Base-by-base conservation (phyloP, 352 stramenopile genomes). In the Phytophthora cajani region DNA sequence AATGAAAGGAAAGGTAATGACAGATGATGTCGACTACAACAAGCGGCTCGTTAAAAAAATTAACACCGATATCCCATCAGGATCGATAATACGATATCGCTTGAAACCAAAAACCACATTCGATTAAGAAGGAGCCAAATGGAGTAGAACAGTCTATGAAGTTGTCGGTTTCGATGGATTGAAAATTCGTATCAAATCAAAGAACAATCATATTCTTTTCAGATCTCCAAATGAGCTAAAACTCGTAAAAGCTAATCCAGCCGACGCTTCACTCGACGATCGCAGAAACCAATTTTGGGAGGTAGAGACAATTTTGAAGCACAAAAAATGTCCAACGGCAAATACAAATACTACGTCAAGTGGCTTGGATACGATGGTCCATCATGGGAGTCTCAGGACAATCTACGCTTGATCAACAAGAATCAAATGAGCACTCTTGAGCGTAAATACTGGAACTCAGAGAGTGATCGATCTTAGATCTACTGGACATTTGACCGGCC, bases 221-320 rank as follows among this genome's bases (percentile, higher is more conserved):
- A 23, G 21, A 23, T 23, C 21, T 23, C 21, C 21, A 23, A 23
- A 23, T 23, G 21, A 23, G 21, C 21, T 23, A 23, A 23, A 23
- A 23, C 21, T 23, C 21, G 21, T 23, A 27, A 23, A 23, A 23
- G 21, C 21, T 23, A 23, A 23, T 23, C 21, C 21, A 23, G 0
- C 21, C 1, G 21, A 23, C 21, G 21, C 21, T 23, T 58, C 44
- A 9, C 52, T 64, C 17, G 36, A 64, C 17, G n/a, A 51, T 17
- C 6, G 7, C 5, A 23, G 21, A 23, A 23, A 23, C 21, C 21
- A 73, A 32, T 54, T 76, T 6, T 65, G 10, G 0, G 63, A 76
- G 27, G 69, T 58, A 40, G 69, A 76, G 49, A 51, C 47, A 6
- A 69, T 76, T 23, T 16, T 72, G 21, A 14, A 63, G 0, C 62